Conservation (phyloP, 371 early-diverging fungal genomes). For the Basidiobolus heterosporus region DNA sequence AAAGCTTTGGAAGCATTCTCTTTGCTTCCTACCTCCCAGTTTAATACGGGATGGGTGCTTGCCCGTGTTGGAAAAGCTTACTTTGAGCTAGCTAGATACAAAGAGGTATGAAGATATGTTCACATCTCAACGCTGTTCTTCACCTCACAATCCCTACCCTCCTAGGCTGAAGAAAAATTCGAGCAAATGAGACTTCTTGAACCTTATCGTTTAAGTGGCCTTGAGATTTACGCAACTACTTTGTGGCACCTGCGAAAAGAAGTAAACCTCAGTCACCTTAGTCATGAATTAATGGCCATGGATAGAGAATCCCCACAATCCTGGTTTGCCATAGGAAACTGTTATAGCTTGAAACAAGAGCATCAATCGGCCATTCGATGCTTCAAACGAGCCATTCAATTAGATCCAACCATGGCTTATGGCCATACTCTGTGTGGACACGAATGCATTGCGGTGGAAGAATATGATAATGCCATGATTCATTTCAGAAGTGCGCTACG, state of each 20-base stretch:
- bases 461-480: conserved; percentile 44
- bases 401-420: conserved; percentile 46
- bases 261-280: conserved; percentile 38
- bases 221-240: conserved; percentile 57
- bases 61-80: conserved; percentile 30
- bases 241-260: conserved; percentile 59
- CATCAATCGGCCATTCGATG: conserved; percentile 53
- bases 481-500: conserved; percentile 49
- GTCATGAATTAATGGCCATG: conserved; percentile 37
- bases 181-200: conserved; percentile 26
- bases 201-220: conserved; percentile 38
- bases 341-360: conserved; percentile 47
- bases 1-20: conserved; percentile 23
- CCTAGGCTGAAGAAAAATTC: conserved; percentile 24
- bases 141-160: neutral
- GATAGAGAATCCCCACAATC: conserved; percentile 47
- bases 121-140: neutral
- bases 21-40: conserved; percentile 20
- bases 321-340: conserved; percentile 64
- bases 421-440: conserved; percentile 67
- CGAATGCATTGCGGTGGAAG: conserved; percentile 53
- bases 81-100: conserved; percentile 35
- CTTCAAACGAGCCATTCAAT: conserved; percentile 51
- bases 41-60: conserved; percentile 32
- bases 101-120: conserved; percentile 13